phyloP scores from a whole-genome alignment of 1,284 basidiomycete species.

The Moniliella sp. region DNA sequence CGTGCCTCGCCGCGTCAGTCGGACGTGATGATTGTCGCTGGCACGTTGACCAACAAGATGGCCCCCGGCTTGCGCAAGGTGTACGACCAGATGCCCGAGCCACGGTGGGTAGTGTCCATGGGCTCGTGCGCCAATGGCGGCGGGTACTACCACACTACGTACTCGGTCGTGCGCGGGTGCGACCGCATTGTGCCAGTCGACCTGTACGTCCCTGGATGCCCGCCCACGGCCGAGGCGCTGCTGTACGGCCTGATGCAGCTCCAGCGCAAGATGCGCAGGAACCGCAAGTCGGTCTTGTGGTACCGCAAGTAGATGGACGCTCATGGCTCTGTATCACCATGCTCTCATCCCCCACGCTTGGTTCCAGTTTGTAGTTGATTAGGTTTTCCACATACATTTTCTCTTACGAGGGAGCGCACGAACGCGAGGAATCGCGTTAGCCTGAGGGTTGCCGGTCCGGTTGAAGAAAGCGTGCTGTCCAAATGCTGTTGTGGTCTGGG shows the following conservation, averaged over 20 bases:
- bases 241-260: slow-evolving; percentile 50
- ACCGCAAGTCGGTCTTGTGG: slow-evolving; percentile 74
- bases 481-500: no score
- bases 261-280: slow-evolving; percentile 85
- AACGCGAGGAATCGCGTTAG: no score
- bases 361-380: no score
- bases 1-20: slow-evolving; percentile 91
- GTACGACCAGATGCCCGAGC: slow-evolving; percentile 33
- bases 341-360: no score
- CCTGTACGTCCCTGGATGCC: slow-evolving; percentile 74
- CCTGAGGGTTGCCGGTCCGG: no score
- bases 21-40: slow-evolving; percentile 98
- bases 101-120: slow-evolving; percentile 87
- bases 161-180: slow-evolving; percentile 95
- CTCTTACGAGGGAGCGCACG: no score
- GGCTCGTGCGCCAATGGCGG: slow-evolving; percentile 96
- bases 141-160: slow-evolving; percentile 94
- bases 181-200: slow-evolving; percentile 96
- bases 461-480: no score
- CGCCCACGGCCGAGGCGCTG: slow-evolving; percentile 66
- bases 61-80: slow-evolving; percentile 49
- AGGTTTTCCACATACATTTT: no score
- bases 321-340: background rate
- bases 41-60: slow-evolving; percentile 99
- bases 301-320: slow-evolving; percentile 36